Evolutionary conservation across 148 eudicot genomes (phyloP).

Genomic region (Rhododendron ovatum): DNA sequence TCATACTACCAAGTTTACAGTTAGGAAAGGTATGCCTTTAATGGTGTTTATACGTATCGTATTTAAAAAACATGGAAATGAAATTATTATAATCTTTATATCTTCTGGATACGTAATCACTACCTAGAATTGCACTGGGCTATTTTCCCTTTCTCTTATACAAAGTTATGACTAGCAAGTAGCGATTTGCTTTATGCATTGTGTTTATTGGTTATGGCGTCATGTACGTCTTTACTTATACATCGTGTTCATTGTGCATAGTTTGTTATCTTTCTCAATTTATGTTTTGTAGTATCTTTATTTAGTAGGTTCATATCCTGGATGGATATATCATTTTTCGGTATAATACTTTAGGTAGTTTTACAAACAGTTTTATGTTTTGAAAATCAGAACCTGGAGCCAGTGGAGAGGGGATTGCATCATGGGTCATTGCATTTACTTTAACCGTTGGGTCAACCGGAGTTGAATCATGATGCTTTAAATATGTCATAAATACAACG

Average conservation of each 20-base stretch:
- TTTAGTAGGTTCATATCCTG: not conserved
- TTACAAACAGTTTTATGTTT: not conserved
- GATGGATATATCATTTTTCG: not conserved
- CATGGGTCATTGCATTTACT: not conserved
- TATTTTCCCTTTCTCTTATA: not conserved
- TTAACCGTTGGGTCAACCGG: not conserved
- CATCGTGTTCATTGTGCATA: not conserved
- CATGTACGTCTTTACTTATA: not conserved
- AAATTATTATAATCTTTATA: not conserved
- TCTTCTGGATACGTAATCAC: not conserved
- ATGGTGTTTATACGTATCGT: not conserved
- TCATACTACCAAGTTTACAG: conserved; percentile 46
- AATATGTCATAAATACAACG: not conserved
- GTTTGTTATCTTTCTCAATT: not conserved
- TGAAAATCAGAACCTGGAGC: not conserved
- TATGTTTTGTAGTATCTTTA: not conserved
- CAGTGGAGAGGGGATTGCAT: not conserved
- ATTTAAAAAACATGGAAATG: not conserved
- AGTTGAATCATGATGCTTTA: not conserved
- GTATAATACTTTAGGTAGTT: not conserved
- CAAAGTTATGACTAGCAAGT: not conserved
- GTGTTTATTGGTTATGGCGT: not conserved
- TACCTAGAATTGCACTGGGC: not conserved
- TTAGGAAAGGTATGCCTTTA: conserved; percentile 62
- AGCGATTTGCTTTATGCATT: not conserved